Conservation (phyloP, 768 basidiomycete genomes). For the Russula olivacea region DNA sequence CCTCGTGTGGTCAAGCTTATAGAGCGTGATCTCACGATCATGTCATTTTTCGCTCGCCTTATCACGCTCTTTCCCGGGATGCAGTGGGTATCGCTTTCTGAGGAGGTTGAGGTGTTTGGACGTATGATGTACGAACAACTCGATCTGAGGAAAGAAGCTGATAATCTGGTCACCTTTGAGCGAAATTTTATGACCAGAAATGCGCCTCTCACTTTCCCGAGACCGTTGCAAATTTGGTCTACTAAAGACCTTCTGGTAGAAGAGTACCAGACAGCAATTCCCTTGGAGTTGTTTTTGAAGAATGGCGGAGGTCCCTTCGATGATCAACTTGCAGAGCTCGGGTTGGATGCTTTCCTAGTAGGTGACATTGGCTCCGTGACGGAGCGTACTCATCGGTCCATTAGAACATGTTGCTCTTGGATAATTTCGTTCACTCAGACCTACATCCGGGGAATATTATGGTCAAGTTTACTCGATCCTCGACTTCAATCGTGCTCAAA, state of each 20-base stretch:
- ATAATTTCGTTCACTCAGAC: conserved; percentile 95
- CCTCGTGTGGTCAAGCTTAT: conserved; percentile 80
- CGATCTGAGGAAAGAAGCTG: conserved; percentile 83
- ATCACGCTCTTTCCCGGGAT: conserved; percentile 84
- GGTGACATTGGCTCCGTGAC: conserved; percentile 29
- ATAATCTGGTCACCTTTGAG: conserved; percentile 82
- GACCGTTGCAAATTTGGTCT: conserved; percentile 79
- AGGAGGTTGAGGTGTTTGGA: conserved; percentile 94
- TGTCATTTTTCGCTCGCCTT: conserved; percentile 82
- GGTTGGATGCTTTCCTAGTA: conserved; percentile 92
- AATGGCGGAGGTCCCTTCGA: conserved; percentile 94
- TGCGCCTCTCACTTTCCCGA: conserved; percentile 83
- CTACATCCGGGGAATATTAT: conserved; percentile 94
- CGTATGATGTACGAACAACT: conserved; percentile 95
- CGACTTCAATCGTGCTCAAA: conserved; percentile 56
- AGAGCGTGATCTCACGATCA: conserved; percentile 85
- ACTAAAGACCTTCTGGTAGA: conserved; percentile 81
- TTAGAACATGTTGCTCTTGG: conserved; percentile 95
- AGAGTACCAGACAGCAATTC: conserved; percentile 89
- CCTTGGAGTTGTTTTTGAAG: conserved; percentile 77
- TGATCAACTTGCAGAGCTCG: conserved; percentile 81
- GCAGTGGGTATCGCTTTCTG: conserved; percentile 93
- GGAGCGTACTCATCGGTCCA: conserved; percentile 14
- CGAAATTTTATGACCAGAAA: conserved; percentile 75
- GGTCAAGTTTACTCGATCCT: conserved; percentile 91